Evolutionary conservation across 495 filamentous ascomycete genomes (phyloP).

Genomic region (Talaromyces borbonicus): DNA sequence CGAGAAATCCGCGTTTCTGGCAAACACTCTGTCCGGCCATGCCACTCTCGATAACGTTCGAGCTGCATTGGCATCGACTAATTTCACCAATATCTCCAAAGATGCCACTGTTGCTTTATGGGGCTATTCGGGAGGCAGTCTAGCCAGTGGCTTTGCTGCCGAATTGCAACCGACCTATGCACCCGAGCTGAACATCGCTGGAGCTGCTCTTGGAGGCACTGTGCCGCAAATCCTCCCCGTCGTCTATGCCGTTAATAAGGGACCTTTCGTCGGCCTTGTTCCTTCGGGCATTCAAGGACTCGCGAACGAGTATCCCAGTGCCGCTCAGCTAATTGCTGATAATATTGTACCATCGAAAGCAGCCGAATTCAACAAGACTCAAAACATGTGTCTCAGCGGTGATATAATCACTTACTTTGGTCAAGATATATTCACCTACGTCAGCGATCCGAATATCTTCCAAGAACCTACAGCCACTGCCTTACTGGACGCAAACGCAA

Average conservation of each 20-base stretch:
- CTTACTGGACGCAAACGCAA: slow-evolving; percentile 12
- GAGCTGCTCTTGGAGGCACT: slow-evolving; percentile 37
- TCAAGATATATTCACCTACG: slow-evolving; percentile 13
- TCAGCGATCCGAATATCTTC: slow-evolving; percentile 11
- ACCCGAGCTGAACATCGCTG: slow-evolving; percentile 36
- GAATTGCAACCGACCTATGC: slow-evolving; percentile 40
- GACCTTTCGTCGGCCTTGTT: slow-evolving; percentile 12
- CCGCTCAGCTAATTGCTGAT: slow-evolving; percentile 7
- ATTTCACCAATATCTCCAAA: slow-evolving; percentile 11
- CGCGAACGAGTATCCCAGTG: slow-evolving; percentile 15
- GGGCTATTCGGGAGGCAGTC: slow-evolving; percentile 44
- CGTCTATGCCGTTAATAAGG: slow-evolving; percentile 13
- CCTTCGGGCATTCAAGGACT: slow-evolving; percentile 15
- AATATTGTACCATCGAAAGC: slow-evolving; percentile 9
- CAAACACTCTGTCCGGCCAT: slow-evolving; percentile 32
- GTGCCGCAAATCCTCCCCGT: slow-evolving; percentile 17
- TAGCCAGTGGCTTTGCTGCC: slow-evolving; percentile 38
- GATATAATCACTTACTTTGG: slow-evolving; percentile 12
- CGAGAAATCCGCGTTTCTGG: slow-evolving; percentile 29
- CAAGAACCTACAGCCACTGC: background rate
- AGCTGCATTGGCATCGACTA: slow-evolving; percentile 23
- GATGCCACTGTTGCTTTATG: slow-evolving; percentile 27
- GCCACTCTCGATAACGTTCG: slow-evolving; percentile 38
- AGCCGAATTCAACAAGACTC: slow-evolving; percentile 13
- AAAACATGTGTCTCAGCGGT: slow-evolving; percentile 11